Evolutionary conservation across 2,329 filamentous ascomycete species (phyloP).

Genomic region (Talaromyces sp.): DNA sequence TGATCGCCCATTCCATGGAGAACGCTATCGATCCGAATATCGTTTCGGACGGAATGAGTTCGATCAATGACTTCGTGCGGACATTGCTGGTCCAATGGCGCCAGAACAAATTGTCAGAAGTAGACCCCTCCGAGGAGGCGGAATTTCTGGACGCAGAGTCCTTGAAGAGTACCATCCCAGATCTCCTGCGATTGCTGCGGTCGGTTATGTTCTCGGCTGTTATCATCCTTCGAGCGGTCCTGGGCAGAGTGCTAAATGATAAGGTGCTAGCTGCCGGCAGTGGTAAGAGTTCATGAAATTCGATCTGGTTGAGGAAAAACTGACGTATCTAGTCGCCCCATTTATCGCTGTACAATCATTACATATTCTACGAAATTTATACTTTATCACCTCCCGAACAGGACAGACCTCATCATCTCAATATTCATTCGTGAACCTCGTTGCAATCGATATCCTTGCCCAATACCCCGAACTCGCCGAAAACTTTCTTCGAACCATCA

Average conservation of each 20-base stretch:
- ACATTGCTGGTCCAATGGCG: constrained; percentile 69
- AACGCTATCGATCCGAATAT: constrained; percentile 47
- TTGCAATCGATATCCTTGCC: constrained; percentile 75
- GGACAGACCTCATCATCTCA: constrained; percentile 73
- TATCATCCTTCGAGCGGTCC: constrained; percentile 68
- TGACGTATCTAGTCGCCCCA: constrained; percentile 51
- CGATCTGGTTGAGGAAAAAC: constrained; percentile 5
- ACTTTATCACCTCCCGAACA: constrained; percentile 74
- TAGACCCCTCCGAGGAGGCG: constrained; percentile 66
- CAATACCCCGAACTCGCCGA: constrained; percentile 64
- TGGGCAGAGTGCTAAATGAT: constrained; percentile 63
- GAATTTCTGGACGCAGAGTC: constrained; percentile 63
- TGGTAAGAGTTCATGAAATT: constrained; percentile 36
- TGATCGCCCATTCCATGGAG: constrained; percentile 61
- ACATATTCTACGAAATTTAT: constrained; percentile 69
- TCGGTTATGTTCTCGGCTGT: constrained; percentile 72
- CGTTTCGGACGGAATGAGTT: constrained; percentile 50
- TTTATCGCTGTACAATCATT: constrained; percentile 67
- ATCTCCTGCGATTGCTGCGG: constrained; percentile 71
- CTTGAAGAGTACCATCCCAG: constrained; percentile 61
- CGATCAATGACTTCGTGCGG: constrained; percentile 63
- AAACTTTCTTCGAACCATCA: constrained; percentile 63
- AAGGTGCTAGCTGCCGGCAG: constrained; percentile 50
- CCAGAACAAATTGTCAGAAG: constrained; percentile 65
- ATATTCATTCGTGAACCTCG: constrained; percentile 78